Conservation (phyloP, 345 rosid species). For the Raphanus sativus region DNA sequence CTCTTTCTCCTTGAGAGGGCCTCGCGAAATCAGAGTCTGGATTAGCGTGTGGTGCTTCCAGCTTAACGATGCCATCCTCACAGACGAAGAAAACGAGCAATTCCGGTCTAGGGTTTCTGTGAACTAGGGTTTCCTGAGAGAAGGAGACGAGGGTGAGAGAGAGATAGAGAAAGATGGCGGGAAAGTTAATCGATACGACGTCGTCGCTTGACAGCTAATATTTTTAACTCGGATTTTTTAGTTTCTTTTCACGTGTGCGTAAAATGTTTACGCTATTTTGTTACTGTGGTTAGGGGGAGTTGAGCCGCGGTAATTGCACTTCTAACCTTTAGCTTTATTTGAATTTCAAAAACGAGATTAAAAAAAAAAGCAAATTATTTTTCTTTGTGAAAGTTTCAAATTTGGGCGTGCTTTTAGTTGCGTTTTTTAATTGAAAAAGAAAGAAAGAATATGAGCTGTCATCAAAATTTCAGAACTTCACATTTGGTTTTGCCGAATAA, state of each 20-base stretch:
- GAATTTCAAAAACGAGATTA: background rate
- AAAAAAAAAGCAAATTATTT: background rate
- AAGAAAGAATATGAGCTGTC: background rate
- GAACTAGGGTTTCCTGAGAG: background rate
- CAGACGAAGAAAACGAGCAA: background rate
- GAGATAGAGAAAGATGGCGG: conserved; percentile 39
- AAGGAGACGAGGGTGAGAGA: conserved; percentile 17
- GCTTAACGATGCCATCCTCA: conserved; percentile 51
- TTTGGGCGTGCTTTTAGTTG: background rate
- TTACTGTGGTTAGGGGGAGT: background rate
- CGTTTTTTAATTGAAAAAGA: background rate
- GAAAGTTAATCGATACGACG: conserved; percentile 7
- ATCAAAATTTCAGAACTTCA: background rate
- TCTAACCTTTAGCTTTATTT: background rate
- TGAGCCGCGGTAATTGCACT: background rate
- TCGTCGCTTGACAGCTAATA: background rate
- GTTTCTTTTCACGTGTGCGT: background rate
- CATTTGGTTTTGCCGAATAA: background rate
- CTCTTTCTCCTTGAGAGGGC: conserved; percentile 71
- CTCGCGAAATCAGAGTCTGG: conserved; percentile 77
- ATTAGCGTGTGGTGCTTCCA: conserved; percentile 79
- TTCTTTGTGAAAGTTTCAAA: too few relatives aligned
- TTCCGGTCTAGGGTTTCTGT: background rate
- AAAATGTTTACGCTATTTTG: background rate
- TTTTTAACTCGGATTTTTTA: too few relatives aligned